phyloP scores from a whole-genome alignment of 805 yeast genomes.

The Yamadazyma paraphyllophila region DNA sequence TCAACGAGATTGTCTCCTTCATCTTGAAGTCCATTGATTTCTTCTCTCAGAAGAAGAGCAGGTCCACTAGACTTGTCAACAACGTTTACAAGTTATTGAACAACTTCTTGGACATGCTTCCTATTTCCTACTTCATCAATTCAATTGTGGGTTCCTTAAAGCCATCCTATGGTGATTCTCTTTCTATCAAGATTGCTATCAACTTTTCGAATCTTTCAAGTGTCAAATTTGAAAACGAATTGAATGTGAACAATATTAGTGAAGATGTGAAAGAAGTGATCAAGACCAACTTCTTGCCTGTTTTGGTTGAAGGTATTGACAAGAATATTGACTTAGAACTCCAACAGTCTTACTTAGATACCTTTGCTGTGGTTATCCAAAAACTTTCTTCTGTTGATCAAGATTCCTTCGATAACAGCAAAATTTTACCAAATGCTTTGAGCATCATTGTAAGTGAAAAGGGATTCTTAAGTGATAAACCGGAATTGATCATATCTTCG shows the following conservation, averaged over 20 bases:
- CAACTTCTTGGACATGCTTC: slow-evolving; percentile 65
- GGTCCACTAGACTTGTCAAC: slow-evolving; percentile 3
- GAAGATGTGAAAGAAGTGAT: slow-evolving; percentile 51
- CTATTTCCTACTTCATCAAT: slow-evolving; percentile 67
- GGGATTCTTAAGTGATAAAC: slow-evolving; percentile 54
- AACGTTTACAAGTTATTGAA: slow-evolving; percentile 46
- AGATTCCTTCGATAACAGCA: slow-evolving; percentile 29
- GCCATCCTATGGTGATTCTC: slow-evolving; percentile 23
- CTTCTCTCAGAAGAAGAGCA: slow-evolving; percentile 20
- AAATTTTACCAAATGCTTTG: slow-evolving; percentile 49
- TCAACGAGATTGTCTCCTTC: slow-evolving; percentile 34
- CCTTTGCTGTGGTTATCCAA: slow-evolving; percentile 59
- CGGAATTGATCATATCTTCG: slow-evolving; percentile 71
- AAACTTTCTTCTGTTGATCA: slow-evolving; percentile 51
- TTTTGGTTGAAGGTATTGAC: slow-evolving; percentile 41
- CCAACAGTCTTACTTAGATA: slow-evolving; percentile 68
- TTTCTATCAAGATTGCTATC: slow-evolving; percentile 54
- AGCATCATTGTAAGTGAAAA: slow-evolving; percentile 44
- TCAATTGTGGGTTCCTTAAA: slow-evolving; percentile 50
- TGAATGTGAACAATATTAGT: slow-evolving; percentile 38
- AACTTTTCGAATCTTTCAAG: slow-evolving; percentile 63
- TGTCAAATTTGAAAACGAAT: slow-evolving; percentile 68
- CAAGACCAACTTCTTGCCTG: slow-evolving; percentile 50
- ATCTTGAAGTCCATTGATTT: slow-evolving; percentile 38
- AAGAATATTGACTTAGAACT: slow-evolving; percentile 45